Conservation (phyloP, 2,329 filamentous ascomycete genomes). For the Aspergillus fumigatiaffinis region DNA sequence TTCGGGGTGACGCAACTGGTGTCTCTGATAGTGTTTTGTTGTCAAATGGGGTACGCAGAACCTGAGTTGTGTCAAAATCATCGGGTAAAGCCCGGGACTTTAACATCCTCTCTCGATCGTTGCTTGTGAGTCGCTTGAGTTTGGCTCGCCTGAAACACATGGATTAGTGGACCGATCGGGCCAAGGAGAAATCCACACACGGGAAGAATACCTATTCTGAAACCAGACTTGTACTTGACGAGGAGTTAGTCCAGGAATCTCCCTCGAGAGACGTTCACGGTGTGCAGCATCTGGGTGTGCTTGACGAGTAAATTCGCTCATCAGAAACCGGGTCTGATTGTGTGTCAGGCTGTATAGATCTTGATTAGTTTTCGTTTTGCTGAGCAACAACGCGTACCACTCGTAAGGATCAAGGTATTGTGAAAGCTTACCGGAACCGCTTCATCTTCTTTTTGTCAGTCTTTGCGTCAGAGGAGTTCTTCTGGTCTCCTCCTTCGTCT, state of each 20-base stretch:
- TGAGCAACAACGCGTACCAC: not conserved
- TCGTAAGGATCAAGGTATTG: not conserved
- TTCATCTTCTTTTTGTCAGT: constrained; percentile 43
- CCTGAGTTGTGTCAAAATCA: constrained; percentile 58
- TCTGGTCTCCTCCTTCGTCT: constrained; percentile 31
- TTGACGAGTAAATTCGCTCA: constrained; percentile 95
- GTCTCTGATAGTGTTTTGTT: constrained; percentile 45
- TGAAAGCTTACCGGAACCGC: constrained; percentile 35
- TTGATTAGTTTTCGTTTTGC: constrained; percentile 1
- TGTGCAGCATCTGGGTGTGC: constrained; percentile 91
- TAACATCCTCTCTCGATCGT: constrained; percentile 60
- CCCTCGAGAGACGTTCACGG: constrained; percentile 76
- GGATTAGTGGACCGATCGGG: constrained; percentile 5
- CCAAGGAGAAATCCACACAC: not conserved
- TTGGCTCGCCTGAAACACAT: constrained; percentile 51
- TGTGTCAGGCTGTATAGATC: constrained; percentile 73
- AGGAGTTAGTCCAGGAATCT: constrained; percentile 87
- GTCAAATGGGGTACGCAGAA: constrained; percentile 53
- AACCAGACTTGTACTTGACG: constrained; percentile 98
- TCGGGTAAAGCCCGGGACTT: constrained; percentile 57
- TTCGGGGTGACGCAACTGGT: constrained; percentile 45
- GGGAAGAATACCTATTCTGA: constrained; percentile 74
- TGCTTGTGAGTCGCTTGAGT: constrained; percentile 57
- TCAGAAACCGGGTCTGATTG: constrained; percentile 93
- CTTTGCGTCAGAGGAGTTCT: constrained; percentile 22